A percentile compares a stretch with the other conserved stretches of the same genome.
These are phyloP conservation scores for Penicillium polonicum DNA, from an alignment of 2,329 filamentous ascomycete genomes.

Conservation along the genomic window DNA sequence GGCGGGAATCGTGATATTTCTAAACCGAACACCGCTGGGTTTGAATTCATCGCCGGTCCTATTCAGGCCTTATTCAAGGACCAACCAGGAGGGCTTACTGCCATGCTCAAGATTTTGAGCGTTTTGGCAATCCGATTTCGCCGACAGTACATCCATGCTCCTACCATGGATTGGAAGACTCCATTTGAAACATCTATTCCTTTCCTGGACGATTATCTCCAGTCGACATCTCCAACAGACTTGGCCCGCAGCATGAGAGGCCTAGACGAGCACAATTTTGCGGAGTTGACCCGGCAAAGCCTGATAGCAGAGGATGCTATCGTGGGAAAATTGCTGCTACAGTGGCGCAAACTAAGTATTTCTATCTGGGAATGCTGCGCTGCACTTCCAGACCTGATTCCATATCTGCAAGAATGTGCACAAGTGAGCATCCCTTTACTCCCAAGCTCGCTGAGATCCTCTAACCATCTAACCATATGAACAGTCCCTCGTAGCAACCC, in stretches of 20 bases:
- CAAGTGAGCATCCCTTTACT: conserved; percentile 28
- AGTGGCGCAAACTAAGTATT: conserved; percentile 35
- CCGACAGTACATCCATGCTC: conserved; percentile 35
- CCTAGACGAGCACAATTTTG: conserved; percentile 33
- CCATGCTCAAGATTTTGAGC: conserved; percentile 38
- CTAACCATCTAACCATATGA: conserved; percentile 1
- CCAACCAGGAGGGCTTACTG: conserved; percentile 30
- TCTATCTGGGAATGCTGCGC: conserved; percentile 42
- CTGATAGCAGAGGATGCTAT: conserved; percentile 26
- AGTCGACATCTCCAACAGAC: conserved; percentile 31
- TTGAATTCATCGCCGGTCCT: conserved; percentile 40
- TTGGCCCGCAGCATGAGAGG: conserved; percentile 35
- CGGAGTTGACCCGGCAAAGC: conserved; percentile 25
- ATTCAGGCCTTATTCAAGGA: conserved; percentile 40
- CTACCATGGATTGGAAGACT: conserved; percentile 36
- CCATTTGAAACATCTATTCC: conserved; percentile 34
- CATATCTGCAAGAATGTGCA: conserved; percentile 36
- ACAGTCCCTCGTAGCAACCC: conserved; percentile 31
- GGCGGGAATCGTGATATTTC: conserved; percentile 16
- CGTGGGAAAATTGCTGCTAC: conserved; percentile 22
- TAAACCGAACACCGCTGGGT: conserved; percentile 19
- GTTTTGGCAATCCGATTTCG: conserved; percentile 38
- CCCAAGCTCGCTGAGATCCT: not conserved
- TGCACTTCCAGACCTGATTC: conserved; percentile 34
- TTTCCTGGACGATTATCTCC: conserved; percentile 38